These are phyloP conservation scores for Nicotiana noctiflora DNA, from an alignment of 257 asterid species.

Conservation along the genomic window DNA sequence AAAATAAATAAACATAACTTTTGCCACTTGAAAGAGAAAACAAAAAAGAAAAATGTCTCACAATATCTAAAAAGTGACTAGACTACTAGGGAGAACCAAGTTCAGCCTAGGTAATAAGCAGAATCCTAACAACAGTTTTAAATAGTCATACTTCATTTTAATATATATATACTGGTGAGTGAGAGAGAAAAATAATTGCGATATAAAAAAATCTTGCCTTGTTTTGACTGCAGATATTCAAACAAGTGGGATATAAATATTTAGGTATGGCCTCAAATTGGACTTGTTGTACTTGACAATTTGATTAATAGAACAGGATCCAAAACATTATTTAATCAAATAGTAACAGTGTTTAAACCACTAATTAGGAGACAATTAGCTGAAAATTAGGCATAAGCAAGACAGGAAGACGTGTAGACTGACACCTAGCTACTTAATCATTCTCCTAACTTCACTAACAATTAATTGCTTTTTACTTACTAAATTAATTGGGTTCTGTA, in stretches of 20 bases:
- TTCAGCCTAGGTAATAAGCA: background rate
- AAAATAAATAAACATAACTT: no score
- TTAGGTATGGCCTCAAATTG: background rate
- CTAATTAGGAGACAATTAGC: background rate
- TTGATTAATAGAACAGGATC: background rate
- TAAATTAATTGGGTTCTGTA: background rate
- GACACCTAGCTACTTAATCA: background rate
- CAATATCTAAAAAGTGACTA: background rate
- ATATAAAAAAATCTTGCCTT: background rate
- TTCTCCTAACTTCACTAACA: background rate
- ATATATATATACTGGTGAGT: background rate
- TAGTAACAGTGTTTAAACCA: background rate
- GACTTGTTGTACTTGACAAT: background rate
- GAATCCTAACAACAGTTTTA: background rate
- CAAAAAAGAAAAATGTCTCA: background rate
- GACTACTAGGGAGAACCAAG: background rate
- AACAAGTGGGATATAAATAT: background rate
- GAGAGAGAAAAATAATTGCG: background rate
- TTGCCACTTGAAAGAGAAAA: no score
- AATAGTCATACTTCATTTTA: background rate
- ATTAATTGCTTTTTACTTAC: background rate
- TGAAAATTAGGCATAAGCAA: slow-evolving; percentile 2
- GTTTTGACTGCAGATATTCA: background rate
- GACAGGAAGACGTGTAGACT: slow-evolving; percentile 4
- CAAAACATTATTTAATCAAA: background rate